Evolutionary conservation across 306 rosid genomes (phyloP).

Genomic region (Luffa aegyptiaca): DNA sequence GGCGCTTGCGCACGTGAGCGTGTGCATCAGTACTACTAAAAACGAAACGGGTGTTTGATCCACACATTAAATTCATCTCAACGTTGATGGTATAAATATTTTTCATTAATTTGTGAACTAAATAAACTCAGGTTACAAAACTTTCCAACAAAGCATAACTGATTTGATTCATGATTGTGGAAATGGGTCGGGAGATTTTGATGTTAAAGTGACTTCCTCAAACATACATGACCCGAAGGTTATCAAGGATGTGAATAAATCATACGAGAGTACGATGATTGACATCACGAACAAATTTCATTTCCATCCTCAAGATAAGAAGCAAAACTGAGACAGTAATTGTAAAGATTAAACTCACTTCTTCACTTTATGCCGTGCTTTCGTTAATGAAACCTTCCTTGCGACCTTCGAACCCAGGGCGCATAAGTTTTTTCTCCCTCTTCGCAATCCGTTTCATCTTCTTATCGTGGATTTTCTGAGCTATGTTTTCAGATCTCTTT

Average conservation of each 20-base stretch:
- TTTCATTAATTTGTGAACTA: no score
- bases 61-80: no score
- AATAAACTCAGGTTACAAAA: no score
- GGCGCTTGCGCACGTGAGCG: no score
- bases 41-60: no score
- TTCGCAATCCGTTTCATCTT: slow-evolving; percentile 56
- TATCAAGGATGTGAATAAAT: background rate
- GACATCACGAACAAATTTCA: background rate
- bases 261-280: background rate
- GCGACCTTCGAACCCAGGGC: slow-evolving; percentile 87
- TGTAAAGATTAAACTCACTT: background rate
- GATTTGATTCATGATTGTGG: background rate
- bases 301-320: background rate
- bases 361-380: background rate
- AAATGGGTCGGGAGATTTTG: background rate
- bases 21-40: no score
- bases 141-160: background rate
- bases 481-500: slow-evolving; percentile 62
- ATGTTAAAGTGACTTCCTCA: background rate
- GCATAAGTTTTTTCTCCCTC: slow-evolving; percentile 84
- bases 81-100: no score
- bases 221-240: background rate
- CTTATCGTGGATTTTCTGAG: slow-evolving; percentile 54
- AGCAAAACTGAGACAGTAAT: background rate
- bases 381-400: slow-evolving; percentile 60